These are phyloP conservation scores for Heracleum sosnowskyi DNA, from an alignment of 129 eudicot species.

Conservation along the genomic window DNA sequence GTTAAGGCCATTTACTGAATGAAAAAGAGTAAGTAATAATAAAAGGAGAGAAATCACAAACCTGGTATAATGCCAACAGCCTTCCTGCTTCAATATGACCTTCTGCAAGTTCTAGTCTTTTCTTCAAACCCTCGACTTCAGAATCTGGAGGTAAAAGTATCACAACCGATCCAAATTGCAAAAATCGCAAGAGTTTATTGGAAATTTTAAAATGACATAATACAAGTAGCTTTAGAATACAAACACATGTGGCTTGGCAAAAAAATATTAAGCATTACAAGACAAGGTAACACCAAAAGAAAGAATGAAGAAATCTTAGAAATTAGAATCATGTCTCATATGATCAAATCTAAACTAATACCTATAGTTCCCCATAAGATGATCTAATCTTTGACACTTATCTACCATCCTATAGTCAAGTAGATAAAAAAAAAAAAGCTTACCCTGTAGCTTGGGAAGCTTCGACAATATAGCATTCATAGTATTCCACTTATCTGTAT, in stretches of 20 bases:
- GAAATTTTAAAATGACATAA: background rate
- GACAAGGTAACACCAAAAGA: background rate
- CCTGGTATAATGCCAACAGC: constrained; percentile 81
- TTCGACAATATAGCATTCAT: constrained; percentile 65
- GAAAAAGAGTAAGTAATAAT: background rate
- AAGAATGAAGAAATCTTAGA: background rate
- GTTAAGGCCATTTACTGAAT: background rate
- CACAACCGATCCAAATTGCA: background rate
- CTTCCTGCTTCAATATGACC: constrained; percentile 99
- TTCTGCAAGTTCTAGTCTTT: constrained; percentile 64
- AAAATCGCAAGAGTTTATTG: background rate
- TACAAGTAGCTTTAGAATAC: background rate
- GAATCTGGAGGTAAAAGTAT: constrained; percentile 30
- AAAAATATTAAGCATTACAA: background rate
- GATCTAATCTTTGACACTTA: background rate
- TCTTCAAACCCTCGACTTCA: constrained; percentile 50
- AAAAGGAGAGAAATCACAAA: constrained; percentile 7
- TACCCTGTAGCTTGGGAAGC: constrained; percentile 66
- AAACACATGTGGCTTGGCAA: background rate
- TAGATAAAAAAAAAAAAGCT: constrained; percentile 4
- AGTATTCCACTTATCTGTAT: constrained; percentile 70
- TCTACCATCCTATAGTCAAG: constrained; percentile 9
- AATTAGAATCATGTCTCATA: background rate
- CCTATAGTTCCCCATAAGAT: background rate
- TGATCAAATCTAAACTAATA: background rate